Evolutionary conservation across 2,329 filamentous ascomycete species (phyloP).

Genomic region (Drechslerella coelobrocha): DNA sequence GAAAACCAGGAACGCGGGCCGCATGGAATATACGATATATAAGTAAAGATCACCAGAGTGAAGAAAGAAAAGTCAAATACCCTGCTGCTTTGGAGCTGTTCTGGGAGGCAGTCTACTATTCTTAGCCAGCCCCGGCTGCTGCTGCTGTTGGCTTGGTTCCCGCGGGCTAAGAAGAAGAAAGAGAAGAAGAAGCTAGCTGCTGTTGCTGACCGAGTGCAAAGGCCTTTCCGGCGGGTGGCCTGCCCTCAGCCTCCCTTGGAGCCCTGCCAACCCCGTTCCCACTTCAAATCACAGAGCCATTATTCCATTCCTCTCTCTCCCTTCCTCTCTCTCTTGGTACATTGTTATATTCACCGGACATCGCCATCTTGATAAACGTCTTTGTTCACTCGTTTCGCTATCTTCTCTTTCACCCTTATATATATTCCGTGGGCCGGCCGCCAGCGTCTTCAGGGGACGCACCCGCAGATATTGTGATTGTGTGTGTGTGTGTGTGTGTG

Average conservation of each 20-base stretch:
- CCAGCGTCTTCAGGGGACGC: not conserved
- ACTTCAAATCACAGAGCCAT: not conserved
- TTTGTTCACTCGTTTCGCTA: not conserved
- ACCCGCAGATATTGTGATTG: too few species aligned
- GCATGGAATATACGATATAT: too few species aligned
- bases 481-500: too few species aligned
- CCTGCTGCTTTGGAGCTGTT: not conserved
- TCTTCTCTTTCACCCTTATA: not conserved
- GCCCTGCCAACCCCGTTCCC: constrained; percentile 4
- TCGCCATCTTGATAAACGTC: not conserved
- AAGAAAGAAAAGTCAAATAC: not conserved
- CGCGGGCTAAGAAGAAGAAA: too few species aligned
- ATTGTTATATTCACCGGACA: not conserved
- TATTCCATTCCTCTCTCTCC: not conserved
- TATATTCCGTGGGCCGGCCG: too few species aligned
- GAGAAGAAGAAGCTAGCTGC: too few species aligned
- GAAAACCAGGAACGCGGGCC: too few species aligned
- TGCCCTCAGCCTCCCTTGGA: not conserved
- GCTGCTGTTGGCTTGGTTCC: too few species aligned
- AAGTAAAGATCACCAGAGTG: too few species aligned
- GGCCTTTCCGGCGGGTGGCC: not conserved
- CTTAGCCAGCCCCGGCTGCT: not conserved
- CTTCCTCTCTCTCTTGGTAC: not conserved
- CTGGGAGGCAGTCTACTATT: not conserved
- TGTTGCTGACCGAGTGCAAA: not conserved